phyloP scores from a whole-genome alignment of 1,139 yeast species.

The Blastobotrys serpentis region DNA sequence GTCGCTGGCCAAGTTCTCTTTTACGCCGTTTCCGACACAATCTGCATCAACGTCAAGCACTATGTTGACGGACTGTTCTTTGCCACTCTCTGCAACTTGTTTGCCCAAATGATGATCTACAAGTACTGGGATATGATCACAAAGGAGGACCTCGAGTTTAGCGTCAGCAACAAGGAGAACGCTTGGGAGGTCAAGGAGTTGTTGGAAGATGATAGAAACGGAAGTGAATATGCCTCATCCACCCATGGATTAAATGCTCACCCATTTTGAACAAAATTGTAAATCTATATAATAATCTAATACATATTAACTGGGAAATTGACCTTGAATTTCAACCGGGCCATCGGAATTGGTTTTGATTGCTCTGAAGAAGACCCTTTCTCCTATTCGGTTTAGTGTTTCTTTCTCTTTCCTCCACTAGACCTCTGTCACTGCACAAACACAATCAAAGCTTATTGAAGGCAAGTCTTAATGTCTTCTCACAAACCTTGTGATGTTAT shows the following conservation, averaged over 20 bases:
- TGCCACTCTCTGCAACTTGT: slow-evolving; percentile 74
- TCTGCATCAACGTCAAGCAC: slow-evolving; percentile 75
- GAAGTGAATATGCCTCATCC: slow-evolving; percentile 38
- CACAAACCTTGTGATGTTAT: too few species aligned
- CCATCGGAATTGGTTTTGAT: too few species aligned
- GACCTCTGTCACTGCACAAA: too few species aligned
- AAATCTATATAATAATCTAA: background rate
- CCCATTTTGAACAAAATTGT: slow-evolving; percentile 19
- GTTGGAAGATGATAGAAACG: slow-evolving; percentile 44
- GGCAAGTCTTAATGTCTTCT: too few species aligned
- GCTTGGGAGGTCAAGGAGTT: slow-evolving; percentile 51
- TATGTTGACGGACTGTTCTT: slow-evolving; percentile 89
- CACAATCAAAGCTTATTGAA: too few species aligned
- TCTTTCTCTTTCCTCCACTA: too few species aligned
- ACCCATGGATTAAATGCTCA: slow-evolving; percentile 31
- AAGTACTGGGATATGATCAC: slow-evolving; percentile 97
- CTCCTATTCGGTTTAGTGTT: too few species aligned
- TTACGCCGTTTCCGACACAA: slow-evolving; percentile 61
- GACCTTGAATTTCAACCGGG: too few species aligned
- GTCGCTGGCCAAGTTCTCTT: slow-evolving; percentile 74
- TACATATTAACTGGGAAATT: background rate
- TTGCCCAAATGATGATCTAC: slow-evolving; percentile 90
- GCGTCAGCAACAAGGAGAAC: slow-evolving; percentile 58
- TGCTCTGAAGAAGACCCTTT: too few species aligned
- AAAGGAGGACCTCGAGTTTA: slow-evolving; percentile 91